These are phyloP conservation scores for Cystoderma amianthinum DNA, from an alignment of 768 basidiomycete species.

Conservation along the genomic window DNA sequence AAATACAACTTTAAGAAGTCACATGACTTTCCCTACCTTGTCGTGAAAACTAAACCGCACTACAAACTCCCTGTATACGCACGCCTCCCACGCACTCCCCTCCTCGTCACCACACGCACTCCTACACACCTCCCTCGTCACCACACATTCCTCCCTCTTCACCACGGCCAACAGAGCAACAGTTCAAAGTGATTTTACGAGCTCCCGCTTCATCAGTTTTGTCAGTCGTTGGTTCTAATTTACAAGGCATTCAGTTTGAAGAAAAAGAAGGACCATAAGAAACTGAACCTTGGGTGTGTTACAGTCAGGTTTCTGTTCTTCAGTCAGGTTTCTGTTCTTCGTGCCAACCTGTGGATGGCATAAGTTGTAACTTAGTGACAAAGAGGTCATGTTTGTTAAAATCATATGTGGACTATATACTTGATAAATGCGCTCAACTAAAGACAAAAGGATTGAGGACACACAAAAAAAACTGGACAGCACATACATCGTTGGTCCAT, in stretches of 20 bases:
- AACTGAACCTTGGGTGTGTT: conserved; percentile 66
- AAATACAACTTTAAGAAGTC: too few species aligned
- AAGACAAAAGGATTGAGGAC: background rate
- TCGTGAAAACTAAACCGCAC: too few species aligned
- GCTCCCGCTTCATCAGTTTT: conserved; percentile 69
- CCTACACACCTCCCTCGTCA: too few species aligned
- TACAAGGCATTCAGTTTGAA: conserved; percentile 2
- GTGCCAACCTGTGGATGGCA: too few species aligned
- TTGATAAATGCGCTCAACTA: conserved; percentile 86
- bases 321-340: conserved; percentile 65
- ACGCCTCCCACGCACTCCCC: too few species aligned
- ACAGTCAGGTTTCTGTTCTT: conserved; percentile 72
- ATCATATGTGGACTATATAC: conserved; percentile 71
- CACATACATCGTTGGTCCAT: conserved; percentile 74
- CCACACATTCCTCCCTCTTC: too few species aligned
- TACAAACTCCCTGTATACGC: too few species aligned
- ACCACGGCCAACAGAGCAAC: conserved; percentile 83
- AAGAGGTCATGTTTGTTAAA: conserved; percentile 87
- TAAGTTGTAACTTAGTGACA: too few species aligned
- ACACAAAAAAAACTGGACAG: too few species aligned
- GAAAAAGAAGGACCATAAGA: background rate
- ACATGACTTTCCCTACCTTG: too few species aligned
- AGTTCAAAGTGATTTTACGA: conserved; percentile 77
- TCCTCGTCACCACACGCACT: too few species aligned
- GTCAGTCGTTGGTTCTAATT: conserved; percentile 75